phyloP scores from a whole-genome alignment of 257 asterid species.

The Ballota nigra region DNA sequence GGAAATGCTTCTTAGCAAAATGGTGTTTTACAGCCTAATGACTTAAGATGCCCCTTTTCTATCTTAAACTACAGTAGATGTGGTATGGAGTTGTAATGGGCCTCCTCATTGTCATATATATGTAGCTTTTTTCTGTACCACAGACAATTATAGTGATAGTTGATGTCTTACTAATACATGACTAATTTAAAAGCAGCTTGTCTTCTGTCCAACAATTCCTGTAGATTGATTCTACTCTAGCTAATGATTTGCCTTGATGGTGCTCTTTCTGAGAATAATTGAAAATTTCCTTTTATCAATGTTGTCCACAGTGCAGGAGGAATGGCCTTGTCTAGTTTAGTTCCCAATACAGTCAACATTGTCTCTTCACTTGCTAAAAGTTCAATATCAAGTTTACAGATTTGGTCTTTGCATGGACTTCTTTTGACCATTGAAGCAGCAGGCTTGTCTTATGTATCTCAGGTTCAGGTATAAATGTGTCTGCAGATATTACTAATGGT shows the following conservation, averaged over 20 bases:
- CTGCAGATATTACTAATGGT: background rate
- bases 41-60: background rate
- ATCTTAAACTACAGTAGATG: constrained; percentile 2
- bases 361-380: constrained; percentile 82
- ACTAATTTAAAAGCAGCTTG: constrained; percentile 3
- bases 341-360: constrained; percentile 86
- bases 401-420: constrained; percentile 99
- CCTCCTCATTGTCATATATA: constrained; percentile 1
- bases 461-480: constrained; percentile 78
- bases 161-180: background rate
- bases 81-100: background rate
- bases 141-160: constrained; percentile 3
- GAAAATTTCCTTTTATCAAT: constrained; percentile 32
- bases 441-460: constrained; percentile 90
- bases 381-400: constrained; percentile 66
- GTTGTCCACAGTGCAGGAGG: constrained; percentile 95
- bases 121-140: background rate
- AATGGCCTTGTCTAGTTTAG: constrained; percentile 97
- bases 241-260: constrained; percentile 5
- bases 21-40: background rate
- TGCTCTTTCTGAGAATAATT: constrained; percentile 16
- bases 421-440: constrained; percentile 98
- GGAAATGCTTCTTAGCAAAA: constrained; percentile 8
- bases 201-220: constrained; percentile 16
- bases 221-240: constrained; percentile 1